Conservation (phyloP, 805 yeast species). For the Scheffersomyces stipitis region DNA sequence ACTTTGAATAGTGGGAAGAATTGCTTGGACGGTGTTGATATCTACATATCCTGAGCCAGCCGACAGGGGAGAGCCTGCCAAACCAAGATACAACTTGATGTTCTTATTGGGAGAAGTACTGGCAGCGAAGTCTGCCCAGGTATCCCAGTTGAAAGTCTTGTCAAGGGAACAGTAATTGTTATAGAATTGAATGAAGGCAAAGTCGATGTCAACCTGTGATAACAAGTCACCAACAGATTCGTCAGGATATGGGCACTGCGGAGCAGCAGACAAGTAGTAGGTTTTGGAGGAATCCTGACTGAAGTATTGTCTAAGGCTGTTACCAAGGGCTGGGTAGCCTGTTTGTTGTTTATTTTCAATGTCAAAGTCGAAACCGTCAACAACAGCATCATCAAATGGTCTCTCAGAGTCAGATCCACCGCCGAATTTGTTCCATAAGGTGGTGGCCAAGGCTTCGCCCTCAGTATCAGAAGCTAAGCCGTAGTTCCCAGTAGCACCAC, state of each 20-base stretch:
- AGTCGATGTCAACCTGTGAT: slow-evolving; percentile 63
- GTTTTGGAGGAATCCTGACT: slow-evolving; percentile 39
- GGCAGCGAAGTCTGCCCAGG: slow-evolving; percentile 68
- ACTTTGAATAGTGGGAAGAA: slow-evolving; percentile 7
- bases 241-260: slow-evolving; percentile 88
- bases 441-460: slow-evolving; percentile 56
- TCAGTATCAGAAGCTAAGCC: slow-evolving; percentile 51
- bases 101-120: slow-evolving; percentile 48
- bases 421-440: slow-evolving; percentile 42
- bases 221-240: slow-evolving; percentile 27
- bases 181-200: slow-evolving; percentile 82
- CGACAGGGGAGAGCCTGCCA: slow-evolving; percentile 30
- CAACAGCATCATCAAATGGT: slow-evolving; percentile 7
- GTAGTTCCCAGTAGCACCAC: slow-evolving; percentile 65
- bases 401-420: slow-evolving; percentile 24
- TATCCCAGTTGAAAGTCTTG: slow-evolving; percentile 54
- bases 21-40: slow-evolving; percentile 8
- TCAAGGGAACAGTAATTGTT: slow-evolving; percentile 70
- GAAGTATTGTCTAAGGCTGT: slow-evolving; percentile 1
- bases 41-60: slow-evolving; percentile 44
- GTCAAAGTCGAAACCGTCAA: slow-evolving; percentile 36
- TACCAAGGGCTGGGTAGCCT: slow-evolving; percentile 24
- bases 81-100: slow-evolving; percentile 33
- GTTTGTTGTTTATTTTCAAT: slow-evolving; percentile 25
- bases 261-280: slow-evolving; percentile 82